A percentile compares a stretch with the other conserved stretches of the same genome.
Conservation (phyloP, 1,139 yeast genomes). For the Saccharomyces hybrid region DNA sequence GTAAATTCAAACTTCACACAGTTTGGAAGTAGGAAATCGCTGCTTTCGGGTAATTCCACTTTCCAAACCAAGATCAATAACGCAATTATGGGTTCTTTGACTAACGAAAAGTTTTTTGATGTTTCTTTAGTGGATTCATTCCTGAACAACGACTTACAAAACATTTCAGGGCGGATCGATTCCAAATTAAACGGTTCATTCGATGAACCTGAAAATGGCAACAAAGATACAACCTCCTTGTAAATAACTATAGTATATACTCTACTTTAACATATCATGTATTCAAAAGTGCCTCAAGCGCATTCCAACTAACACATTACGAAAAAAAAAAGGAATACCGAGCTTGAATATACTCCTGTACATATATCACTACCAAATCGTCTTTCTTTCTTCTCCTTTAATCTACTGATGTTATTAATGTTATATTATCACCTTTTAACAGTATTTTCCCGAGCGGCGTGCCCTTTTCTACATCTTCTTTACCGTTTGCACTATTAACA, state of each 20-base stretch:
- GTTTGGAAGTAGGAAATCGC: not conserved
- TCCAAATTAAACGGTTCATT: not conserved
- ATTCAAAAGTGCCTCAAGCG: not conserved
- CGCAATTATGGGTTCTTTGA: not conserved
- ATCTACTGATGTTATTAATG: slow-evolving; percentile 53
- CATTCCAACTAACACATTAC: not conserved
- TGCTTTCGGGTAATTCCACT: not conserved
- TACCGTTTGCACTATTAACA: slow-evolving; percentile 32
- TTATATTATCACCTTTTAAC: slow-evolving; percentile 89
- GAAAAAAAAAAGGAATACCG: not conserved
- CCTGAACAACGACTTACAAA: not conserved
- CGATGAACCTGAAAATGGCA: not conserved
- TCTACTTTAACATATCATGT: not conserved
- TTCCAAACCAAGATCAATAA: not conserved
- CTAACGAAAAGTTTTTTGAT: not conserved
- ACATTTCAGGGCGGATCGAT: not conserved
- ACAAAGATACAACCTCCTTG: not conserved
- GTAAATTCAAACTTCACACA: not conserved
- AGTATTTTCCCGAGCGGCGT: slow-evolving; percentile 58
- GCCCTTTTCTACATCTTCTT: slow-evolving; percentile 28
- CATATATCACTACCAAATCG: not conserved
- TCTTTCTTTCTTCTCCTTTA: not conserved
- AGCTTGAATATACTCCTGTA: not conserved
- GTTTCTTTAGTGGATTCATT: not conserved
- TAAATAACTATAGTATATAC: not conserved